These are phyloP conservation scores for Penicillium desertorum DNA, from an alignment of 495 filamentous ascomycete genomes.

Conservation along the genomic window DNA sequence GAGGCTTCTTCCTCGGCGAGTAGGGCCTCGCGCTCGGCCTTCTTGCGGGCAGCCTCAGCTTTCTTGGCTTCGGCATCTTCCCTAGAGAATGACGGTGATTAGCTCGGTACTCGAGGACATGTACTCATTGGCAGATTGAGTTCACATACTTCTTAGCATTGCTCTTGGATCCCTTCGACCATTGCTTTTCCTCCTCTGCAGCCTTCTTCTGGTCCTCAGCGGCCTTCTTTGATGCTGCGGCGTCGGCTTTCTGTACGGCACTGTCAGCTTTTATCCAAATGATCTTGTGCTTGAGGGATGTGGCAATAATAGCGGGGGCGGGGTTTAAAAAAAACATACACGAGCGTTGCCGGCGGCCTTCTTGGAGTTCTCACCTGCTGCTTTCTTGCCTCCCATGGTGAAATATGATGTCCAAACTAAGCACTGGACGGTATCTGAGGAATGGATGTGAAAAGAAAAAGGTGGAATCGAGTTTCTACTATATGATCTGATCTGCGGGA, in stretches of 20 bases:
- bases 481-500: slow-evolving; percentile 30
- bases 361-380: slow-evolving; percentile 72
- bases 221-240: slow-evolving; percentile 73
- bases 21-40: slow-evolving; percentile 80
- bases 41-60: slow-evolving; percentile 79
- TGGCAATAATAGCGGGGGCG: slow-evolving; percentile 34
- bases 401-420: background rate
- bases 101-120: slow-evolving; percentile 7
- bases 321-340: slow-evolving; percentile 37
- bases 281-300: slow-evolving; percentile 3
- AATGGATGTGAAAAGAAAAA: slow-evolving; percentile 15
- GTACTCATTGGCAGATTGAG: background rate
- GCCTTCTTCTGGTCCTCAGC: slow-evolving; percentile 65
- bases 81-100: slow-evolving; percentile 43
- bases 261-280: slow-evolving; percentile 18
- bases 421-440: background rate
- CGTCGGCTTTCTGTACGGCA: slow-evolving; percentile 75
- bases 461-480: slow-evolving; percentile 19
- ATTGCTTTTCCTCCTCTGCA: slow-evolving; percentile 70
- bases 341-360: slow-evolving; percentile 85
- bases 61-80: slow-evolving; percentile 85
- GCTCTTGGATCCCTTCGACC: slow-evolving; percentile 81
- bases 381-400: slow-evolving; percentile 61
- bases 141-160: slow-evolving; percentile 78
- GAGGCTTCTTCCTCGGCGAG: slow-evolving; percentile 79